Percentiles rank a stretch among this genome's conserved stretches.
These are phyloP conservation scores for Limnanthes douglasii DNA, from an alignment of 345 rosid genomes.

Conservation along the genomic window DNA sequence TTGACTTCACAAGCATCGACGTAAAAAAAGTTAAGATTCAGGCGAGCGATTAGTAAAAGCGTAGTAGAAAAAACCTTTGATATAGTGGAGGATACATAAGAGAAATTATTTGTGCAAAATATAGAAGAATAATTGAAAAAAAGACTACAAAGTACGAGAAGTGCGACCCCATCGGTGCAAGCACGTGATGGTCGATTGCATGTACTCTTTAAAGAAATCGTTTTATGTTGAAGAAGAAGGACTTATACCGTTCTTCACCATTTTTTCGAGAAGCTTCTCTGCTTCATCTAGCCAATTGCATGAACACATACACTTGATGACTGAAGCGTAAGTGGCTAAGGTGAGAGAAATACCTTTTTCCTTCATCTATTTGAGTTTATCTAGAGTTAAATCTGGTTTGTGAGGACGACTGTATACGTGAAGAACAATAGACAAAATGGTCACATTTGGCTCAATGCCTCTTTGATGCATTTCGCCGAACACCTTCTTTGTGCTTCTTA, in stretches of 20 bases:
- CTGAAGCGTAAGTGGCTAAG: constrained; percentile 55
- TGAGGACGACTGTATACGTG: constrained; percentile 78
- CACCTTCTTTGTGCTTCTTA: constrained; percentile 50
- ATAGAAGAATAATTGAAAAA: too few relatives aligned
- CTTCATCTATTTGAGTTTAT: constrained; percentile 59
- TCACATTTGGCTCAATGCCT: constrained; percentile 72
- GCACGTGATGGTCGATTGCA: too few relatives aligned
- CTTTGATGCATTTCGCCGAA: constrained; percentile 66
- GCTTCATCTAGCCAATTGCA: constrained; percentile 63
- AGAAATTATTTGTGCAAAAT: too few relatives aligned
- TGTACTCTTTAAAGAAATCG: constrained; percentile 81
- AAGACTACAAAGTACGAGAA: too few relatives aligned
- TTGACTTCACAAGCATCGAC: too few relatives aligned
- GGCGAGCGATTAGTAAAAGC: too few relatives aligned
- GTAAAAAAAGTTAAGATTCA: too few relatives aligned
- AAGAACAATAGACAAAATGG: constrained; percentile 61
- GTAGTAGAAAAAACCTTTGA: too few relatives aligned
- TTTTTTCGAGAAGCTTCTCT: constrained; percentile 46
- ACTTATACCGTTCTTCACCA: constrained; percentile 41
- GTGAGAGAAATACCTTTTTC: constrained; percentile 48
- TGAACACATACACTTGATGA: constrained; percentile 66
- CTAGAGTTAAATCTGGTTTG: constrained; percentile 54
- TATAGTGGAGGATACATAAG: too few relatives aligned
- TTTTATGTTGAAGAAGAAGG: constrained; percentile 56
- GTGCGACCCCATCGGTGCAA: too few relatives aligned